These are phyloP conservation scores for Aspergillus heteromorphus DNA, from an alignment of 495 filamentous ascomycete species.

Conservation along the genomic window DNA sequence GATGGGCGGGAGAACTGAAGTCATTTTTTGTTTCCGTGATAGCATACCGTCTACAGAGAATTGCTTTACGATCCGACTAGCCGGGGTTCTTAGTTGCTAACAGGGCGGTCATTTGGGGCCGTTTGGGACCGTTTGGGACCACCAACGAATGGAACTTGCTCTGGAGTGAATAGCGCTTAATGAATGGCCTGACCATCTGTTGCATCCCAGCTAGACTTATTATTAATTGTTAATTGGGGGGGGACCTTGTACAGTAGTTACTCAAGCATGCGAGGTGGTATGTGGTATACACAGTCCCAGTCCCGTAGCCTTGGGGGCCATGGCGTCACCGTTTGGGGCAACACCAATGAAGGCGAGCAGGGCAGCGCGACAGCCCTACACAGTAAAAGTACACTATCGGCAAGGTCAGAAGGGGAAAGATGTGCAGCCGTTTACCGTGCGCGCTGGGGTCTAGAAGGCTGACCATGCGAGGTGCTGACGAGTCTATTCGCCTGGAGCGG, in stretches of 20 bases:
- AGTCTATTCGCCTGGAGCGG: background rate
- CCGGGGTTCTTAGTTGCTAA: background rate
- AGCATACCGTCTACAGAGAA: conserved; percentile 16
- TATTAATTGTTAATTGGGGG: no score
- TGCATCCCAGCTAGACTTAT: no score
- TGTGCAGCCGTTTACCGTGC: background rate
- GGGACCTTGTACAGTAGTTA: no score
- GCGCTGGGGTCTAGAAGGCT: background rate
- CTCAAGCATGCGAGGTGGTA: no score
- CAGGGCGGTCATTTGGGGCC: background rate
- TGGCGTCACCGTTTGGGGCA: background rate
- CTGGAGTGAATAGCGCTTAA: background rate
- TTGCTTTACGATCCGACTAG: background rate
- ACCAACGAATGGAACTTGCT: background rate
- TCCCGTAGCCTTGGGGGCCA: background rate
- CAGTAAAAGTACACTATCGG: no score
- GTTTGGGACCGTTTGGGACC: background rate
- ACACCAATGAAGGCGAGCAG: background rate
- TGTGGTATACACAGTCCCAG: background rate
- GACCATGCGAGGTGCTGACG: background rate
- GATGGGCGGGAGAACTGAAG: conserved; percentile 10
- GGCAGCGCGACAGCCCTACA: background rate
- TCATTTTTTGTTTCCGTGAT: conserved; percentile 20
- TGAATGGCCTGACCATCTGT: no score
- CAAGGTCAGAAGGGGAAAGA: background rate